Percentiles rank a stretch among this genome's conserved stretches.
These are phyloP conservation scores for Saitozyma sp. DNA, from an alignment of 768 basidiomycete genomes.

Conservation along the genomic window DNA sequence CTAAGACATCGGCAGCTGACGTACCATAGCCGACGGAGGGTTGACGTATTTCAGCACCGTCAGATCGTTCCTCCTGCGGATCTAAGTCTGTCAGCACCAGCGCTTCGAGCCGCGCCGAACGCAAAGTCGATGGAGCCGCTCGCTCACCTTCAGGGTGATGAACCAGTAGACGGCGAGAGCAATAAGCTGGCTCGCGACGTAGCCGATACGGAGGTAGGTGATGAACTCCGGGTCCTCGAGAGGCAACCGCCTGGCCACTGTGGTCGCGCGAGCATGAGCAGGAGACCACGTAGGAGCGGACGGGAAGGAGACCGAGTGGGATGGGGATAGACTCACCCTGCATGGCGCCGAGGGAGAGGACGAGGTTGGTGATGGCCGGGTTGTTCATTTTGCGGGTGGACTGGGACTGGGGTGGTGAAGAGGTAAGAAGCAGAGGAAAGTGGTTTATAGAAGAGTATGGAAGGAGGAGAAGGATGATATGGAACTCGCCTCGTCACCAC, in stretches of 20 bases:
- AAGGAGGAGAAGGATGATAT: conserved; percentile 7
- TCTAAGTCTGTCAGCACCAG: conserved; percentile 55
- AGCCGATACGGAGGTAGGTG: conserved; percentile 77
- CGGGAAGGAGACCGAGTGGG: not conserved
- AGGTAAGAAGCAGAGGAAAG: not conserved
- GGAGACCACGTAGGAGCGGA: not conserved
- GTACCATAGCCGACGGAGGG: conserved; percentile 70
- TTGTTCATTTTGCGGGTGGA: conserved; percentile 36
- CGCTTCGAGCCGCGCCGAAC: too few species aligned
- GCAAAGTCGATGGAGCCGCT: conserved; percentile 10
- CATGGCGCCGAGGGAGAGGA: conserved; percentile 90
- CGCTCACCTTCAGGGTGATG: conserved; percentile 67
- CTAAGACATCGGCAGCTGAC: conserved; percentile 42
- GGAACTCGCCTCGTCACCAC: conserved; percentile 4
- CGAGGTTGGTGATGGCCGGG: conserved; percentile 66
- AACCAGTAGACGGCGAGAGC: conserved; percentile 78
- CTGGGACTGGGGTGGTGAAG: conserved; percentile 1
- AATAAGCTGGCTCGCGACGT: conserved; percentile 71
- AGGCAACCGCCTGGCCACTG: conserved; percentile 86
- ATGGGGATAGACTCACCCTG: conserved; percentile 60
- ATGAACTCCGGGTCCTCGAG: conserved; percentile 85
- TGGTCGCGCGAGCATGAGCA: not conserved
- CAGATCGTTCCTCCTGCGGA: conserved; percentile 92
- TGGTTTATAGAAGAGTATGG: conserved; percentile 10
- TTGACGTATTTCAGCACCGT: conserved; percentile 96